Percentiles rank a stretch among this genome's conserved stretches.
Evolutionary conservation across 2,329 filamentous ascomycete species (phyloP).

Genomic region (Fusarium pseudonygamai): DNA sequence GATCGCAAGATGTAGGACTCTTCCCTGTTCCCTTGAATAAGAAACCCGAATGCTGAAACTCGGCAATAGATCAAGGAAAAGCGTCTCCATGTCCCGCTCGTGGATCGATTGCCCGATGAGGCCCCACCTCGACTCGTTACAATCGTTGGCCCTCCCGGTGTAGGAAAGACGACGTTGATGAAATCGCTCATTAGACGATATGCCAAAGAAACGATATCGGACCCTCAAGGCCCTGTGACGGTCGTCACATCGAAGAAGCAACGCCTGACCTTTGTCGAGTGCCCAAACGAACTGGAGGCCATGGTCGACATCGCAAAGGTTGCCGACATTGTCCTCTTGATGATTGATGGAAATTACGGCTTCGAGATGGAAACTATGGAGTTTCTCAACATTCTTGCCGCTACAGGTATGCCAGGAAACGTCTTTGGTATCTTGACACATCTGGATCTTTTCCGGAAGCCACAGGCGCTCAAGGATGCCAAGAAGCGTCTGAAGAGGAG

Average conservation of each 20-base stretch:
- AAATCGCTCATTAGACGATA: conserved; percentile 95
- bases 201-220: conserved; percentile 91
- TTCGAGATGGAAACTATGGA: conserved; percentile 99
- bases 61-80: conserved; percentile 84
- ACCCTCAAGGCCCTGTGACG: conserved; percentile 91
- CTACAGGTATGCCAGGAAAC: conserved; percentile 97
- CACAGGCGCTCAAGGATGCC: conserved; percentile 87
- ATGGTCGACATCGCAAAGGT: conserved; percentile 99
- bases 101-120: conserved; percentile 95
- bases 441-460: conserved; percentile 93
- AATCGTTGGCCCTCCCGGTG: conserved; percentile 93
- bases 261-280: conserved; percentile 94
- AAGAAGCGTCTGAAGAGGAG: conserved; percentile 97
- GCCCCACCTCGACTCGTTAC: conserved; percentile 91
- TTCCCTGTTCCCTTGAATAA: neutral
- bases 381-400: conserved; percentile 92
- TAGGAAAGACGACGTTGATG: conserved; percentile 93
- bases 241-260: conserved; percentile 97
- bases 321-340: conserved; percentile 93
- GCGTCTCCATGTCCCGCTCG: conserved; percentile 92
- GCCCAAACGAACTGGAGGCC: conserved; percentile 92
- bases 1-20: conserved; percentile 73
- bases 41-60: conserved; percentile 36
- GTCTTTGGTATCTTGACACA: conserved; percentile 98
- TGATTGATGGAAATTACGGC: conserved; percentile 98